Conservation (phyloP, 225 moss, liverwort and hornwort species). For the Thuidium tamariscinum region DNA sequence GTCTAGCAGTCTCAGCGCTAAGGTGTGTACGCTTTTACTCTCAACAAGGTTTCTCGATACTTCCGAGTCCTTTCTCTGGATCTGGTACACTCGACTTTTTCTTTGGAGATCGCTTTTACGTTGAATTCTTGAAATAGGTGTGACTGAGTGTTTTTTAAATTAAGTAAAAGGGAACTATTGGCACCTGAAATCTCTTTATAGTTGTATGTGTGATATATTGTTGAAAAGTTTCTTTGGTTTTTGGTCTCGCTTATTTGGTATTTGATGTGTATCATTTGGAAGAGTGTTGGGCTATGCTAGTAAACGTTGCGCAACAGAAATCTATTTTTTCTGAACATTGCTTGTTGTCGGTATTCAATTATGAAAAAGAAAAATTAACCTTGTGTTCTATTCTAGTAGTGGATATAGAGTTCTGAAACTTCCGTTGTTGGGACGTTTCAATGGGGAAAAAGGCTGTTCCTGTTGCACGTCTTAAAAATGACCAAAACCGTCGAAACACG, state of each 20-base stretch:
- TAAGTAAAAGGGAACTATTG: neutral
- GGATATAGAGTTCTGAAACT: neutral
- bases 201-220: neutral
- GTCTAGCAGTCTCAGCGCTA: neutral
- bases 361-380: neutral
- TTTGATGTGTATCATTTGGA: neutral
- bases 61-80: neutral
- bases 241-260: no score
- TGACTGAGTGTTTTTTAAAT: neutral
- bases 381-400: neutral
- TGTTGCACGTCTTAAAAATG: neutral
- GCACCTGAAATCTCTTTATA: neutral
- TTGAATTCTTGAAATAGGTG: neutral
- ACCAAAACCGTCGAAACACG: neutral
- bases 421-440: no score
- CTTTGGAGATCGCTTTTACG: neutral
- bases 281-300: neutral
- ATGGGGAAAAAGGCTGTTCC: neutral
- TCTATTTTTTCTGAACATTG: rapidly evolving
- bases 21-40: neutral
- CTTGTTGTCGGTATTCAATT: no score
- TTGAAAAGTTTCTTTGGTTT: no score
- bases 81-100: neutral
- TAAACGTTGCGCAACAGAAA: neutral
- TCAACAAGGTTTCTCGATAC: neutral